Evolutionary conservation across 108 stramenopile species (phyloP), one percentile per base, ranked within the genome.

Genomic region (Pseudonitzschia multiseries): DNA sequence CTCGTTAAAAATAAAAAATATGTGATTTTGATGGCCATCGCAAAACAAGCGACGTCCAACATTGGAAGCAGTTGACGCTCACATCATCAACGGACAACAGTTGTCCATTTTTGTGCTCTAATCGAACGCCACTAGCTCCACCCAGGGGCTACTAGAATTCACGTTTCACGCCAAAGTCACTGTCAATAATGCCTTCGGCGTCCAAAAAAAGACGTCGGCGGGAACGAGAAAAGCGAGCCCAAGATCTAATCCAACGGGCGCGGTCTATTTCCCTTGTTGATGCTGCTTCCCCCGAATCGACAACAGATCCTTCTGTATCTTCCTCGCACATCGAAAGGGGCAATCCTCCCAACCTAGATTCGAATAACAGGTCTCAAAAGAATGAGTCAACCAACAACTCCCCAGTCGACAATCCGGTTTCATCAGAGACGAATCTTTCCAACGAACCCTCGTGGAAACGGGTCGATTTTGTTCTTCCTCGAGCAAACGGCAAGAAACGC

Each of bases 381-480:
- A 2, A 20, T n/a, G 3, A 54, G 28, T 4, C 29, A 10, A 41
- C 56, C 18, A 53, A 57, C 14, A 15, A 10, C 1, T 26, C 56
- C 21, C 12, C 18, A 10, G 33, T 41, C 36, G 17, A 69, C 52
- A 41, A 12, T 51, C 46, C 63, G 56, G 67, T 31, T 62, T 40
- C 61, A 33, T 40, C 61, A 40, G n/a, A 8, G 15, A 33, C 27
- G 12, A 17, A 31, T 31, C 27, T 31, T n/a, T 46, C 24, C 42
- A 65, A 73, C 32, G 56, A 41, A 41, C 31, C 53, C 2, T 57
- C 66, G 21, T 67, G 62, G 41, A 67, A 70, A 56, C 79, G 68
- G 40, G 48, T 79, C 26, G 79, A 73, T 26, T 79, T 79, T 70
- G 79, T 79, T 26, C 52, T 79, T 6, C 79, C 79, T 41, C 48